Evolutionary conservation across 768 basidiomycete species (phyloP).

Genomic region (Leucocoprinus leucothites): DNA sequence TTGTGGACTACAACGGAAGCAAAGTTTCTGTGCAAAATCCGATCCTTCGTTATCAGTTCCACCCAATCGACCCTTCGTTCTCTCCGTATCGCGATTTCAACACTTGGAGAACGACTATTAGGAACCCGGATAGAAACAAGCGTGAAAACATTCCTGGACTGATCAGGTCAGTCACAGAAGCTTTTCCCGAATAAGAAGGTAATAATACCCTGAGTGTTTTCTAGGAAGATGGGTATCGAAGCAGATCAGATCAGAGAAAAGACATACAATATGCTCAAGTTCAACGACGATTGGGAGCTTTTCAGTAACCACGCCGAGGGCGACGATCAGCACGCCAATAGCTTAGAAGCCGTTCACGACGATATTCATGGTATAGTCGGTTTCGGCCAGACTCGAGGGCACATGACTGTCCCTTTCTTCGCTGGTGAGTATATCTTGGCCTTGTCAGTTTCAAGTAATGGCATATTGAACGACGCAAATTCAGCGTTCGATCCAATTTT

Average conservation of each 20-base stretch:
- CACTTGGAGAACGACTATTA: constrained; percentile 26
- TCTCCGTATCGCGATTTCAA: constrained; percentile 16
- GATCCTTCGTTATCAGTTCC: constrained; percentile 31
- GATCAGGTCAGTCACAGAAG: constrained; percentile 17
- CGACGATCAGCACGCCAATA: constrained; percentile 38
- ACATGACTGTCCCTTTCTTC: constrained; percentile 37
- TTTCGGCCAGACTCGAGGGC: constrained; percentile 28
- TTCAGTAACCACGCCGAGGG: constrained; percentile 45
- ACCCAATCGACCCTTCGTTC: constrained; percentile 27
- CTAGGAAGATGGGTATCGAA: constrained; percentile 20
- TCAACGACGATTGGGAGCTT: constrained; percentile 35
- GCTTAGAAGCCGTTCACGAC: constrained; percentile 50
- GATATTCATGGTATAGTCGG: constrained; percentile 41
- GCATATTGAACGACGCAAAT: not conserved
- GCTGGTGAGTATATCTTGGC: constrained; percentile 28
- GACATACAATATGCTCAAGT: constrained; percentile 36
- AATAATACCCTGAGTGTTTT: not conserved
- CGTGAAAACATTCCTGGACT: constrained; percentile 24
- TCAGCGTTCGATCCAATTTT: constrained; percentile 52
- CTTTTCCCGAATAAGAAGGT: constrained; percentile 13
- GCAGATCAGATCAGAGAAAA: constrained; percentile 25
- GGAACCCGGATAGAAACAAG: constrained; percentile 23
- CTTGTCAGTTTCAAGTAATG: not conserved
- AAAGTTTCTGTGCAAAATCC: constrained; percentile 28
- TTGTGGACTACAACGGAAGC: constrained; percentile 29